A percentile compares a stretch with the other conserved stretches of the same genome.
phyloP scores from a whole-genome alignment of 1,139 yeast species.

The Debaryomyces sp. region DNA sequence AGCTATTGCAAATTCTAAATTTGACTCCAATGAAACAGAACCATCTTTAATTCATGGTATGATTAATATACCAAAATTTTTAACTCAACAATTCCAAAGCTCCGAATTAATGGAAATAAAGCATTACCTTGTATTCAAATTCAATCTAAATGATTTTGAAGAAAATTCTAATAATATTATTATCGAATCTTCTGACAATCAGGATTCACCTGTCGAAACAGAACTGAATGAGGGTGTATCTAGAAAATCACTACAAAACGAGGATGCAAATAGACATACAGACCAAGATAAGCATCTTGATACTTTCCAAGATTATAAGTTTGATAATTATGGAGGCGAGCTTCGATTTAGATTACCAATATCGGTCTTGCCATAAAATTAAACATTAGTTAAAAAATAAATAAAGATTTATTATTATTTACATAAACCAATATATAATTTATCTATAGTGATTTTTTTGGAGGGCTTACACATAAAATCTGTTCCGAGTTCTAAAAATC shows the following conservation, averaged over 20 bases:
- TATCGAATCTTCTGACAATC: constrained; percentile 2
- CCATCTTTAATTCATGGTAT: constrained; percentile 26
- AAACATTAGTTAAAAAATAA: neutral
- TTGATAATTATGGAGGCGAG: constrained; percentile 35
- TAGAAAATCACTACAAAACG: neutral
- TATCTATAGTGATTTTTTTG: neutral
- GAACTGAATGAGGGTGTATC: neutral
- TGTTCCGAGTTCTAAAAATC: neutral
- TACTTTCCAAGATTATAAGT: constrained; percentile 18
- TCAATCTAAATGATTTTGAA: constrained; percentile 34
- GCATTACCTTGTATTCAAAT: constrained; percentile 42
- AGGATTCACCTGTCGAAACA: neutral
- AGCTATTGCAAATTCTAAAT: constrained; percentile 23
- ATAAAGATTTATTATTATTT: neutral
- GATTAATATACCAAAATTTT: constrained; percentile 34
- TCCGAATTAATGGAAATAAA: constrained; percentile 39
- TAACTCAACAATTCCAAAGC: constrained; percentile 43
- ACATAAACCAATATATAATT: neutral
- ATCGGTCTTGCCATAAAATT: constrained; percentile 21
- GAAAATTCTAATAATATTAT: neutral
- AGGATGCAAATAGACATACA: neutral
- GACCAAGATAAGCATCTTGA: neutral
- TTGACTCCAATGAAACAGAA: constrained; percentile 10
- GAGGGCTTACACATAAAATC: neutral
- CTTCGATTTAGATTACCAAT: constrained; percentile 39